These are phyloP conservation scores for Chlorella sorokiniana DNA, from an alignment of 139 green algal genomes.

Conservation along the genomic window DNA sequence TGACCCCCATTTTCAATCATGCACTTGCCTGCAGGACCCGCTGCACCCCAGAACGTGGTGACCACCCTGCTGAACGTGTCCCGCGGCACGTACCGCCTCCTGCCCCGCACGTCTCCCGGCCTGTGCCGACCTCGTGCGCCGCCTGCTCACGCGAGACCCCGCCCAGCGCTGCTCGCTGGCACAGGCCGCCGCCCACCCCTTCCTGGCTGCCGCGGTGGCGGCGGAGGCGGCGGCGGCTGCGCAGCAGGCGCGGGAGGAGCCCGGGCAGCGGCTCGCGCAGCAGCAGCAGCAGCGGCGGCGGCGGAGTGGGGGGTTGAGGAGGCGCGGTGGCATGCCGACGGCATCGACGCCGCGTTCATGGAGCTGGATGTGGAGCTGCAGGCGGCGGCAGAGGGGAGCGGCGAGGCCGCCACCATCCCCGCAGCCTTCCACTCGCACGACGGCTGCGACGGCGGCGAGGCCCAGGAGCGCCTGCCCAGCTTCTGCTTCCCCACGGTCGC, in stretches of 20 bases:
- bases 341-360: too few species aligned
- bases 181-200: constrained; percentile 26
- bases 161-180: constrained; percentile 13
- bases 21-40: constrained; percentile 24
- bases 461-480: too few species aligned
- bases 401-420: too few species aligned
- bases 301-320: neutral
- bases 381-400: too few species aligned
- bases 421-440: too few species aligned
- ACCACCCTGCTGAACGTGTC: constrained; percentile 43
- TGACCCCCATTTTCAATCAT: neutral
- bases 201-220: neutral
- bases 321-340: too few species aligned
- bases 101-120: constrained; percentile 26
- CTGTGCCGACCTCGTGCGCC: constrained; percentile 23
- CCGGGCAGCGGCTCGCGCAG: too few species aligned
- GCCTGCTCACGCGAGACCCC: constrained; percentile 30
- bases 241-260: neutral
- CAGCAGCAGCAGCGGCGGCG: neutral
- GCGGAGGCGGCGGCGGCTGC: neutral
- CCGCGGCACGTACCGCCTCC: neutral
- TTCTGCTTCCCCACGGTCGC: too few species aligned
- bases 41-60: constrained; percentile 38
- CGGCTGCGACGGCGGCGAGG: too few species aligned
- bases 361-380: too few species aligned